A percentile compares a stretch with the other conserved stretches of the same genome.
phyloP scores from a whole-genome alignment of 2,329 filamentous ascomycete species.

The Didymella pomorum region DNA sequence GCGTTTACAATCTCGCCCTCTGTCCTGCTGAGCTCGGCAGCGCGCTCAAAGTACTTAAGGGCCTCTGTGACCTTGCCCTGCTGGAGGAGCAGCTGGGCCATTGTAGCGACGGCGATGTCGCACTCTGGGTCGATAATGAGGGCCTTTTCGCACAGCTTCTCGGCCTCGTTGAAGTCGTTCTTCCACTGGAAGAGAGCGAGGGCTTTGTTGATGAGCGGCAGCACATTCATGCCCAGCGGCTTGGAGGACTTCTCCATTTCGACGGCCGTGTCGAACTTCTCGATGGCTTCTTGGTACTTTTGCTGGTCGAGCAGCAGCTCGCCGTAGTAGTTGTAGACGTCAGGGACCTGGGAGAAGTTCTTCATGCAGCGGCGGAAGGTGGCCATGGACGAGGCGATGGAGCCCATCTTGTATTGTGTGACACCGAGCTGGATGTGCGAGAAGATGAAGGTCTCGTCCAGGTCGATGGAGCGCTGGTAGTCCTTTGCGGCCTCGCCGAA shows the following conservation, averaged over 20 bases:
- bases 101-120: constrained; percentile 97
- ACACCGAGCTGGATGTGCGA: constrained; percentile 99
- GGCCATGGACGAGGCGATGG: constrained; percentile 96
- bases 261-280: constrained; percentile 98
- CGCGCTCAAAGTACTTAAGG: constrained; percentile 95
- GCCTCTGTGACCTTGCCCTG: constrained; percentile 97
- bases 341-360: constrained; percentile 95
- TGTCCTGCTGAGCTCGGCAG: constrained; percentile 91
- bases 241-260: constrained; percentile 97
- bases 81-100: constrained; percentile 96
- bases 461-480: constrained; percentile 98
- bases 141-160: constrained; percentile 96
- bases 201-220: constrained; percentile 98
- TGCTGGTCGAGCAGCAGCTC: constrained; percentile 96
- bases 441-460: constrained; percentile 97
- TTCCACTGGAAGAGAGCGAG: constrained; percentile 98
- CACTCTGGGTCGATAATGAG: constrained; percentile 98
- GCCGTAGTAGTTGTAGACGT: constrained; percentile 99
- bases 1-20: constrained; percentile 97
- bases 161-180: constrained; percentile 91
- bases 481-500: constrained; percentile 94
- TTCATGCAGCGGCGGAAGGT: constrained; percentile 98
- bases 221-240: constrained; percentile 94
- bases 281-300: constrained; percentile 92
- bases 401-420: constrained; percentile 99